These are phyloP conservation scores for Wickerhamiella galacta DNA, from an alignment of 805 yeast genomes.

Conservation along the genomic window DNA sequence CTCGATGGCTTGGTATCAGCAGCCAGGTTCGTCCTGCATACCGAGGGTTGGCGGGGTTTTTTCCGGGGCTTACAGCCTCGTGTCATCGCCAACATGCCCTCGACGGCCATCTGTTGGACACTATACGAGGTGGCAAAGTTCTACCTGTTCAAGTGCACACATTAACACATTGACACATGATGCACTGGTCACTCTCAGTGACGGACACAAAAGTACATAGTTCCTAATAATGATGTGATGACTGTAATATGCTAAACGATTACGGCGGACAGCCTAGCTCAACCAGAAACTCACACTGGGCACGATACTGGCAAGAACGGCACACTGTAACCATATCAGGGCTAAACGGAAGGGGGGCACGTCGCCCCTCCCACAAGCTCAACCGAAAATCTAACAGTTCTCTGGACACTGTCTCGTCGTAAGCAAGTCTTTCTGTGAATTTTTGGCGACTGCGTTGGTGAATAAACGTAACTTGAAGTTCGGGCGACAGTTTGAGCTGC, in stretches of 20 bases:
- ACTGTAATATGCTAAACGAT: no score
- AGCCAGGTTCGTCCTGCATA: slow-evolving; percentile 40
- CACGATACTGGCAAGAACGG: not conserved
- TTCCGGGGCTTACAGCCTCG: slow-evolving; percentile 79
- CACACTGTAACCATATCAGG: not conserved
- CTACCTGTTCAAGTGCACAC: slow-evolving; percentile 26
- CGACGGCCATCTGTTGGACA: slow-evolving; percentile 96
- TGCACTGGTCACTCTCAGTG: no score
- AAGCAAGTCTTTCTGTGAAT: no score
- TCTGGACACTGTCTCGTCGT: no score
- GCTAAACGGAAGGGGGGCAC: not conserved
- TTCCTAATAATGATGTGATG: no score
- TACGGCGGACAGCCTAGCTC: no score
- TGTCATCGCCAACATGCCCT: slow-evolving; percentile 81
- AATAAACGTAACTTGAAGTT: no score
- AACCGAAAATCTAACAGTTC: not conserved
- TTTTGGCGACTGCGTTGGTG: no score
- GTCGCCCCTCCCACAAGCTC: not conserved
- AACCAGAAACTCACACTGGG: not conserved
- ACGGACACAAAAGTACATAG: no score
- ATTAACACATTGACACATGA: no score
- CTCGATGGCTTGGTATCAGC: slow-evolving; percentile 60
- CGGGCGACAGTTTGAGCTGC: no score
- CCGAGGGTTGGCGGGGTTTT: slow-evolving; percentile 41
- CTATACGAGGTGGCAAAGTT: slow-evolving; percentile 94